Conservation (phyloP, 805 yeast genomes). For the Lipomyces anomalus region DNA sequence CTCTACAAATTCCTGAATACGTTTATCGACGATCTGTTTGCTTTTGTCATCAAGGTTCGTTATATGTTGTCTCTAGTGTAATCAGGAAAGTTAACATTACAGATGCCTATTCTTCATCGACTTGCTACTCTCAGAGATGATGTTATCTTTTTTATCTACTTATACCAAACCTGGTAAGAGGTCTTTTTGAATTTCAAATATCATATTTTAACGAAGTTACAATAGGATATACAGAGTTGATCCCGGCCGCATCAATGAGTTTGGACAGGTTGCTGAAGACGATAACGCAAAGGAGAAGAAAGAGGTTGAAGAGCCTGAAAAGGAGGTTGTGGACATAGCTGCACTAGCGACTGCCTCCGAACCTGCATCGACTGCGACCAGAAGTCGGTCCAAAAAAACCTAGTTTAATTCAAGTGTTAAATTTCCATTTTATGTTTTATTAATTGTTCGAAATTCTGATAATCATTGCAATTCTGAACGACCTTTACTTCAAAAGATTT, state of each 20-base stretch:
- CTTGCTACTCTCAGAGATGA: conserved; percentile 41
- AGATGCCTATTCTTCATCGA: conserved; percentile 40
- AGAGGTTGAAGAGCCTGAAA: conserved; percentile 6
- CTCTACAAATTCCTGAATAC: conserved; percentile 40
- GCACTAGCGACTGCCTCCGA: conserved; percentile 5
- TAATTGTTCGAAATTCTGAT: too few species aligned
- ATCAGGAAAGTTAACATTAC: background rate
- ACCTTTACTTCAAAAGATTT: too few species aligned
- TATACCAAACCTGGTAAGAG: conserved; percentile 36
- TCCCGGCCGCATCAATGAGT: conserved; percentile 37
- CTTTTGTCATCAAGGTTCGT: conserved; percentile 36
- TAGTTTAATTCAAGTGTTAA: too few species aligned
- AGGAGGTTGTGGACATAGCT: conserved; percentile 2
- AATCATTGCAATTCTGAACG: too few species aligned
- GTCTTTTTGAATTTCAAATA: background rate
- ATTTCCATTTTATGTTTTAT: too few species aligned
- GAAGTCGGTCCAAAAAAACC: background rate
- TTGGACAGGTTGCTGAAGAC: conserved; percentile 33
- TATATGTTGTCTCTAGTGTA: too few species aligned
- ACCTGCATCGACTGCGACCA: conserved; percentile 2
- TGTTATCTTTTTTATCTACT: conserved; percentile 38
- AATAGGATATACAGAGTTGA: conserved; percentile 37
- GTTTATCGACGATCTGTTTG: conserved; percentile 39
- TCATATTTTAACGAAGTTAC: background rate
- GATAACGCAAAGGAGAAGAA: conserved; percentile 11